These are phyloP conservation scores for Echites panduratus DNA, from an alignment of 257 asterid genomes.

Conservation along the genomic window DNA sequence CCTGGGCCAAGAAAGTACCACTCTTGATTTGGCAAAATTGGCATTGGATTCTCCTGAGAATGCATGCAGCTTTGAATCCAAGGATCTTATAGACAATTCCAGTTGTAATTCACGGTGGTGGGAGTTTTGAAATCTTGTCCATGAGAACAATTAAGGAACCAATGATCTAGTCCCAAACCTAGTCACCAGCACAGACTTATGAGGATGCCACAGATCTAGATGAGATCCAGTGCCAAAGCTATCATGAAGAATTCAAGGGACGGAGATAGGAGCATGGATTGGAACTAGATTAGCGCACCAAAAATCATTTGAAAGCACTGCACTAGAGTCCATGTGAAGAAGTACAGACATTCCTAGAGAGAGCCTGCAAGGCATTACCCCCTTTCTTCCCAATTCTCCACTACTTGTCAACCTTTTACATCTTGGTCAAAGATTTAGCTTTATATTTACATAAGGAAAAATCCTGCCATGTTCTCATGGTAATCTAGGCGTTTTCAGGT, in stretches of 20 bases:
- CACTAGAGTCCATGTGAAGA: not conserved
- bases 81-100: slow-evolving; percentile 35
- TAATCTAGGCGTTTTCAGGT: not conserved
- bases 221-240: not conserved
- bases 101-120: slow-evolving; percentile 32
- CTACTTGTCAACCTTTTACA: not conserved
- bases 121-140: slow-evolving; percentile 17
- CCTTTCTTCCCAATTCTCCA: not conserved
- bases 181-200: not conserved
- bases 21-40: slow-evolving; percentile 27
- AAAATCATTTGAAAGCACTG: not conserved
- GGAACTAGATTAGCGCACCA: not conserved
- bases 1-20: slow-evolving; percentile 33
- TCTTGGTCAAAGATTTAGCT: not conserved
- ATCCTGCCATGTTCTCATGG: not conserved
- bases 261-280: not conserved
- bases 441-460: not conserved
- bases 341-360: not conserved
- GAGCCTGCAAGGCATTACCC: not conserved
- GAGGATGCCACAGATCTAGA: not conserved
- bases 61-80: slow-evolving; percentile 38
- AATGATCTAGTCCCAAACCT: not conserved
- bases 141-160: not conserved
- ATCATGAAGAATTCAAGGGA: not conserved
- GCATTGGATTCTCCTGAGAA: slow-evolving; percentile 37